A percentile compares a stretch with the other conserved stretches of the same genome.
Evolutionary conservation across 2,329 filamentous ascomycete genomes (phyloP).

Genomic region (Sarocladium kiliense): DNA sequence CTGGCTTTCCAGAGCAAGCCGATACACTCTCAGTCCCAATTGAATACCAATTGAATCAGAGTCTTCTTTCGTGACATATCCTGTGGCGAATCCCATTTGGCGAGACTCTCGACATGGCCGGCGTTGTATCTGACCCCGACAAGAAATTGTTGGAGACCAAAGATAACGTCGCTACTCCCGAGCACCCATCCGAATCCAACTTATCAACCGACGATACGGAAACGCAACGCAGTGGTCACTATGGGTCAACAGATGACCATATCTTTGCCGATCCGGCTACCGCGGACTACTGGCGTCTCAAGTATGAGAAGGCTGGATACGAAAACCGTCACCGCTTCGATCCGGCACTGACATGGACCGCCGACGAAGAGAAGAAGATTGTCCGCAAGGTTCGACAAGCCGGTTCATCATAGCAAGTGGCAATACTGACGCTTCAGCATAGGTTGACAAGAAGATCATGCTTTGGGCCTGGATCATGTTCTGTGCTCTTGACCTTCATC

Average conservation of each 20-base stretch:
- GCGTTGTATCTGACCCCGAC: not conserved
- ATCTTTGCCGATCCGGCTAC: conserved; percentile 41
- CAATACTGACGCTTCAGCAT: conserved; percentile 24
- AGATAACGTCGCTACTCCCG: not conserved
- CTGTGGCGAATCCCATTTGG: not conserved
- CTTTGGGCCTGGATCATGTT: conserved; percentile 43
- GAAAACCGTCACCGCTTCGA: conserved; percentile 53
- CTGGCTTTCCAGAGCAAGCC: no score
- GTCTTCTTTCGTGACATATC: no score
- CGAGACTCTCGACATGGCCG: not conserved
- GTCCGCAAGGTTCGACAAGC: conserved; percentile 34
- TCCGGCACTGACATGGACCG: conserved; percentile 33
- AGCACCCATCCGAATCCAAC: not conserved
- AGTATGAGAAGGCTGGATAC: conserved; percentile 47
- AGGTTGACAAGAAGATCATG: conserved; percentile 41
- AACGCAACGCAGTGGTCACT: not conserved
- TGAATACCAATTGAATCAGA: not conserved
- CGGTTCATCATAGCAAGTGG: not conserved
- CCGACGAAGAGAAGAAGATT: conserved; percentile 41
- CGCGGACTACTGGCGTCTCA: conserved; percentile 40
- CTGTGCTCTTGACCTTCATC: conserved; percentile 38
- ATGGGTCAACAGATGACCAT: conserved; percentile 15
- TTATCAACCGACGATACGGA: not conserved
- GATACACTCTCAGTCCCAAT: no score
- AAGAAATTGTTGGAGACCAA: not conserved